Conservation (phyloP, 176 grass and related monocot species). For the Oryza australiensis region DNA sequence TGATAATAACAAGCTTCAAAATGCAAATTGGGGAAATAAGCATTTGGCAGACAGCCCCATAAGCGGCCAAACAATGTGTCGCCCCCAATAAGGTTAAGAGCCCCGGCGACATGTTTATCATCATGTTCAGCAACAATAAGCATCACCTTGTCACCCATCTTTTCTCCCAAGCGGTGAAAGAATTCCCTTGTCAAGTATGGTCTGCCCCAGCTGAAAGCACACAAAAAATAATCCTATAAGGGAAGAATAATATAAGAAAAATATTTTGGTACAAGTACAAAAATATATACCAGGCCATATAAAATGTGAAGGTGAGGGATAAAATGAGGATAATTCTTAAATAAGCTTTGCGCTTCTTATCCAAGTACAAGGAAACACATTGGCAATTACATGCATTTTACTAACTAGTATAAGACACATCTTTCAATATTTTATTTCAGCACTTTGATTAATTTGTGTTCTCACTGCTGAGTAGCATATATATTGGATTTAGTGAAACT, state of each 20-base stretch:
- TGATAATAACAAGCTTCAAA: slow-evolving; percentile 99
- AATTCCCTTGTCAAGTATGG: slow-evolving; percentile 86
- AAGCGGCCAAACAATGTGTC: slow-evolving; percentile 87
- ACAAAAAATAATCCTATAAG: slow-evolving; percentile 25
- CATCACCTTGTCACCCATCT: slow-evolving; percentile 77
- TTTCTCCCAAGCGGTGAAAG: slow-evolving; percentile 86
- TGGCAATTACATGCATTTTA: slow-evolving; percentile 10
- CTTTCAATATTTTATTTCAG: not conserved
- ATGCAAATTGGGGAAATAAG: slow-evolving; percentile 92
- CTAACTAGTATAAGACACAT: not conserved
- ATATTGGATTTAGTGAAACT: slow-evolving; percentile 6
- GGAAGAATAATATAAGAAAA: not conserved
- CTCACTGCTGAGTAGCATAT: slow-evolving; percentile 2
- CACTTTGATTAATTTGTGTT: slow-evolving; percentile 22
- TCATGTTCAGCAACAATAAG: slow-evolving; percentile 86
- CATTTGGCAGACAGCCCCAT: slow-evolving; percentile 89
- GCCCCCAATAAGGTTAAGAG: slow-evolving; percentile 94
- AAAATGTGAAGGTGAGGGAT: not conserved
- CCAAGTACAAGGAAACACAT: not conserved
- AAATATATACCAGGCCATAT: not conserved
- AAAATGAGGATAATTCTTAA: not conserved
- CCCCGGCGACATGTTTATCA: slow-evolving; percentile 68
- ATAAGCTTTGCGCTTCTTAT: slow-evolving; percentile 3
- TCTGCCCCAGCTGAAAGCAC: slow-evolving; percentile 70
- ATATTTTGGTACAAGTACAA: not conserved